phyloP scores from a whole-genome alignment of 106 monocot species.

The Posidonia australis region DNA sequence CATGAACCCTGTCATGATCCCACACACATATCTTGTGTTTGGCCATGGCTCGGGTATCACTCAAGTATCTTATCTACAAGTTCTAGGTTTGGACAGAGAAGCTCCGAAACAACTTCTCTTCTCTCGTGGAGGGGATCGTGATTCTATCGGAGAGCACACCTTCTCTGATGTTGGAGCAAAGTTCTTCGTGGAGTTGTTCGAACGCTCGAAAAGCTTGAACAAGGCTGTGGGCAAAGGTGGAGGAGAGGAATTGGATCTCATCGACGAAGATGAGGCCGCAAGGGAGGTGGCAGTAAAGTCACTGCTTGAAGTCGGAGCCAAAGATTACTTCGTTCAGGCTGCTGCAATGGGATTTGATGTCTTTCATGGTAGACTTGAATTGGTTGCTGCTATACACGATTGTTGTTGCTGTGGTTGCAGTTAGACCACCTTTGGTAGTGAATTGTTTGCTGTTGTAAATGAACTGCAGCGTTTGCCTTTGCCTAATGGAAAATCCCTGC shows the following conservation, averaged over 20 bases:
- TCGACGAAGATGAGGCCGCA: slow-evolving; percentile 56
- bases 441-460: too few species aligned
- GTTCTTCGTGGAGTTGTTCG: slow-evolving; percentile 43
- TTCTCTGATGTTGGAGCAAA: slow-evolving; percentile 50
- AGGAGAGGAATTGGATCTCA: slow-evolving; percentile 46
- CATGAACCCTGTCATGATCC: too few species aligned
- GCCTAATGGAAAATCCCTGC: too few species aligned
- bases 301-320: slow-evolving; percentile 47
- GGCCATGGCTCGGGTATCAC: slow-evolving; percentile 67
- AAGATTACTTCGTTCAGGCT: slow-evolving; percentile 69
- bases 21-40: slow-evolving; percentile 67
- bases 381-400: too few species aligned
- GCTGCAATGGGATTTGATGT: too few species aligned
- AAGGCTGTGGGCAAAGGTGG: slow-evolving; percentile 61
- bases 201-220: slow-evolving; percentile 57
- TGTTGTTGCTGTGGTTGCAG: too few species aligned
- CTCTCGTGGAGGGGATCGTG: slow-evolving; percentile 40
- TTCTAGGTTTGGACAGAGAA: slow-evolving; percentile 38
- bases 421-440: too few species aligned
- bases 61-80: slow-evolving; percentile 39
- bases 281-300: slow-evolving; percentile 61
- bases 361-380: too few species aligned
- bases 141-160: slow-evolving; percentile 42
- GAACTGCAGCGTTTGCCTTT: too few species aligned
- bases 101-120: slow-evolving; percentile 39